Base-by-base conservation (phyloP, 495 filamentous ascomycete species). In the Bombardia bombarda region DNA sequence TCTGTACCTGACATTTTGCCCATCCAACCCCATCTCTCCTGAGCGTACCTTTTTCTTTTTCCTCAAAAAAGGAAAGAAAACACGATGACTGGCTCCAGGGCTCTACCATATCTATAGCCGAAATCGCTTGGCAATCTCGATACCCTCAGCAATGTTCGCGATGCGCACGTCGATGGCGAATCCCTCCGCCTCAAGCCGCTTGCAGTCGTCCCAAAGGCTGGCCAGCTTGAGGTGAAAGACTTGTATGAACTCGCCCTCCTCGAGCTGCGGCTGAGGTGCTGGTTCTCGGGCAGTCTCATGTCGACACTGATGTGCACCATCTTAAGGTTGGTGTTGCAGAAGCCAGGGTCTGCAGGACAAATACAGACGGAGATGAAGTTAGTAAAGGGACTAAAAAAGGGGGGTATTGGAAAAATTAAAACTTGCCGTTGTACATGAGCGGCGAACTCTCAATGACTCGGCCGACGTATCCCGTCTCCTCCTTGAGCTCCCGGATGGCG, bases 381-480 rank as follows among this genome's bases (percentile, higher is more conserved):
- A 16, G 24, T 3, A 32, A 30, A 3, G 9, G 17, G 7, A 3
- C 2, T 19, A 34, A 13, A 39, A 26, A 35, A 32, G 13, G 16
- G 9, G 30, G 20, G 21, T 19, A 17, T 1, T 22, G 16, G 18
- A 20, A 25, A 9, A 26, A 28, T 18, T 7, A 8, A 4, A 20
- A 59, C 71, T 38, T 57, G 83, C 85, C 87, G 56, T 92, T 90
- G 43, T 83, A 93, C 86, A 93, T 90, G 16, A 93, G 62, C 22
- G 82, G 78, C 43, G 82, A 86, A 7, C 75, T 76, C 57, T 83
- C 72, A 32, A 74, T 63, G 1, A 75, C 79, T 25, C 78, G 70
- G 14, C 84, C 89, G 23, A 87, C 75, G 58, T 92, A 96, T 4
- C 92, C 92, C 0, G 92, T 95, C 64, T 98, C 92, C 62, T 98